Evolutionary conservation across 306 rosid genomes (phyloP), one percentile per base, ranked within the genome.

Genomic region (Glycine soja): DNA sequence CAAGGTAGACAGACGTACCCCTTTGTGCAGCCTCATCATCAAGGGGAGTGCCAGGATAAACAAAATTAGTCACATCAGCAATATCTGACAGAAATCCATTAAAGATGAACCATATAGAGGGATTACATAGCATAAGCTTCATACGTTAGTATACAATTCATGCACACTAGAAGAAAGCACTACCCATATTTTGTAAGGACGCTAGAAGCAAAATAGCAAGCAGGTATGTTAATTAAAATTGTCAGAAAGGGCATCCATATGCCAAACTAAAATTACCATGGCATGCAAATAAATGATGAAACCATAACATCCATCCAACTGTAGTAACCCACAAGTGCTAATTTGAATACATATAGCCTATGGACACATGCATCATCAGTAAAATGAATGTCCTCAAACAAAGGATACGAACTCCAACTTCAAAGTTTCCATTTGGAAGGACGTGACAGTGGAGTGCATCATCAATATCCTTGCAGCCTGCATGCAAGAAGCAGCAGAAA

Each of bases 341-440:
- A 75, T 73, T 73, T 68, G 66, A 75, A 62, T 42, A 30, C 6
- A 51, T 34, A 48, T 12, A 74, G 52, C 47, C 42, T 68, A 58
- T 8, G 6, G 43, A 71, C 54, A 30, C 74, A 73, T 46, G 77
- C 62, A 19, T 66, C 80, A 59, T 85, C 13, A 65, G 59, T 56
- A 85, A 76, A 73, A 75, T 46, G 68, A 14, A 81, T n/a, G 76
- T 57, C 72, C 57, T 59, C n/a, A 62, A 46, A 80, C 36, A 70
- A 68, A 89, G 98, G 99, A 95, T 95, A 95, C 98, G 97, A 63
- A 95, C 99, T 87, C 98, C 99, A 87, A 95, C 98, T 90, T 93
- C 98, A 67, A 88, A 95, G 88, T 91, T 95, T 84, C 99, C 99
- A 90, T 89, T 95, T 70, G 99, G 92, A 85, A 95, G 98, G 81